phyloP scores from a whole-genome alignment of 2,329 filamentous ascomycete species.

The Aureobasidium sp. region DNA sequence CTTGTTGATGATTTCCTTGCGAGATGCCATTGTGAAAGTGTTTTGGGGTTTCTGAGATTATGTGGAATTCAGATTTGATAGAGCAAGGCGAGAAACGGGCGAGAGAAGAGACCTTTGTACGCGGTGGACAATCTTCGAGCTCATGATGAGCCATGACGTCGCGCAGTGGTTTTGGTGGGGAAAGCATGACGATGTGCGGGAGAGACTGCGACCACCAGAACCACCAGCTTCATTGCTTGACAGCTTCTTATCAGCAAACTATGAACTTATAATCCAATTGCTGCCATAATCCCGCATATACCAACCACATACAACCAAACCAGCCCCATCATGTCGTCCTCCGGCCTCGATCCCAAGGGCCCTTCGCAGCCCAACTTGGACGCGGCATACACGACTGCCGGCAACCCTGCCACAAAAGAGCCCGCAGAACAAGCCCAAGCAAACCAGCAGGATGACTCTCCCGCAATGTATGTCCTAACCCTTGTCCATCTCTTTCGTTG shows the following conservation, averaged over 20 bases:
- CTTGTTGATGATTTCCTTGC: slow-evolving; percentile 67
- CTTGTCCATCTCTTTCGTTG: background rate
- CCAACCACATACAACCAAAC: background rate
- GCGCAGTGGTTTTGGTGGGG: background rate
- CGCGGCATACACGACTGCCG: slow-evolving; percentile 39
- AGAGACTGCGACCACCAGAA: background rate
- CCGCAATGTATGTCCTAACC: slow-evolving; percentile 14
- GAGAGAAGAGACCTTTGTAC: background rate
- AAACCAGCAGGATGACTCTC: slow-evolving; percentile 26
- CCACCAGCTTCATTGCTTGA: background rate
- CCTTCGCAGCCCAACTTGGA: slow-evolving; percentile 37
- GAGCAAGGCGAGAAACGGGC: background rate
- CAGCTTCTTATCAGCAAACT: background rate
- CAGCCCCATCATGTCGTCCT: slow-evolving; percentile 24
- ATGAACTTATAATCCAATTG: background rate
- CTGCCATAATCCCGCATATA: background rate
- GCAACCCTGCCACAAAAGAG: slow-evolving; percentile 38
- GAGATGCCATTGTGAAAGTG: slow-evolving; percentile 40
- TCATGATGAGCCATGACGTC: slow-evolving; percentile 10
- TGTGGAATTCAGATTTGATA: background rate
- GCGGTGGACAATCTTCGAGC: background rate
- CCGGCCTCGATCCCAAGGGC: slow-evolving; percentile 32
- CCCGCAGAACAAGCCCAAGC: slow-evolving; percentile 31
- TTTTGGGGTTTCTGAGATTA: background rate
- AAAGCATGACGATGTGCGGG: slow-evolving; percentile 7